Conservation (phyloP, 768 basidiomycete genomes). For the Suillus clintonianus region DNA sequence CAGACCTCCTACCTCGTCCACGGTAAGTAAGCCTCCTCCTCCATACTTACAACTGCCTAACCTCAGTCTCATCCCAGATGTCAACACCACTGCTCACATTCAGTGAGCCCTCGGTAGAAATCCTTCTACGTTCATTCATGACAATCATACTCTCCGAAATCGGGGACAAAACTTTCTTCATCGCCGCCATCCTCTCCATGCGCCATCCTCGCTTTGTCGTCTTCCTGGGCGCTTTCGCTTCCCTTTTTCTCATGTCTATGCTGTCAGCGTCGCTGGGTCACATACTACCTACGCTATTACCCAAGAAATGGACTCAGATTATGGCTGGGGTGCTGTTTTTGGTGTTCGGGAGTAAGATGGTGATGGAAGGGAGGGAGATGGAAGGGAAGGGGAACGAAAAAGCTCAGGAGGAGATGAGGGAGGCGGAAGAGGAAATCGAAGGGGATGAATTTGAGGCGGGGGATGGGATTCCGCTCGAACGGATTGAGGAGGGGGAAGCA, state of each 20-base stretch:
- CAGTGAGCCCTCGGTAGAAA: constrained; percentile 31
- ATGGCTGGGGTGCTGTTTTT: constrained; percentile 84
- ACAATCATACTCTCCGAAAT: constrained; percentile 95
- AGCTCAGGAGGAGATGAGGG: constrained; percentile 91
- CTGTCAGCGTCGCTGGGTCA: constrained; percentile 94
- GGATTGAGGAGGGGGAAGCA: constrained; percentile 69
- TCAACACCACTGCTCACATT: neutral
- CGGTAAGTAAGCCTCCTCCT: neutral
- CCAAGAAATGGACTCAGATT: constrained; percentile 64
- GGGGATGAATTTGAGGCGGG: constrained; percentile 65
- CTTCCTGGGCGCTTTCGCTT: constrained; percentile 86
- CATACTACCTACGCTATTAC: constrained; percentile 82
- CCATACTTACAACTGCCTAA: neutral
- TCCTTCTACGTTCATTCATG: constrained; percentile 74
- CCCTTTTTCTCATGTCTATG: constrained; percentile 90
- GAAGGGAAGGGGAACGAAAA: constrained; percentile 66
- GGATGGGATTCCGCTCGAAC: constrained; percentile 65
- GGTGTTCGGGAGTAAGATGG: constrained; percentile 88
- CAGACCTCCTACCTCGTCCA: neutral
- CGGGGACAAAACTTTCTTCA: constrained; percentile 92
- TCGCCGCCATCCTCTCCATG: constrained; percentile 91
- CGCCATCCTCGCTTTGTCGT: constrained; percentile 85
- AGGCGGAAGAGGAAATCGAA: constrained; percentile 95
- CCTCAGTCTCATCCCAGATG: neutral
- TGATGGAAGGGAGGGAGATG: constrained; percentile 84